Evolutionary conservation across 768 basidiomycete species (phyloP).

Genomic region (Suillus tomentosus): DNA sequence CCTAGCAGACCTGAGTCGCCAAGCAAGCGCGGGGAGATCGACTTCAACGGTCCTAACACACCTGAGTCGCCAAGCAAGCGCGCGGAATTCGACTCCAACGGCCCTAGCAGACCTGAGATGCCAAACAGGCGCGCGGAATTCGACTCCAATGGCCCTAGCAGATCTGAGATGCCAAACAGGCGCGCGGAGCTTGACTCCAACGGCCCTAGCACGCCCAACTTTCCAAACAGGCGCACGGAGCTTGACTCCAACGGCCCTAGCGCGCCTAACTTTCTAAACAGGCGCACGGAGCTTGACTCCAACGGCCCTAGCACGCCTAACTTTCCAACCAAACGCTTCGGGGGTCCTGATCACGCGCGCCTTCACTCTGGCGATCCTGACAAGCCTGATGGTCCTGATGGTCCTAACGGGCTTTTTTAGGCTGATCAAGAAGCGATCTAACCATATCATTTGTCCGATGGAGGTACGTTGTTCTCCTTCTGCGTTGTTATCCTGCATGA

Average conservation of each 20-base stretch:
- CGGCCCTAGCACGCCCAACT: neutral
- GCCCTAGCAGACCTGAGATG: too few relatives aligned
- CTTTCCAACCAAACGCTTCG: neutral
- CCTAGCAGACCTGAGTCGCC: neutral
- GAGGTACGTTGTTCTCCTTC: neutral
- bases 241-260: neutral
- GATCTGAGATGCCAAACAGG: neutral
- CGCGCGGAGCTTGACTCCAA: neutral
- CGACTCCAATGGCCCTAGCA: neutral
- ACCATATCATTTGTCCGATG: neutral
- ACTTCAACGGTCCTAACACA: neutral
- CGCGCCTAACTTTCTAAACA: neutral
- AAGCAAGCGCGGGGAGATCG: too few relatives aligned
- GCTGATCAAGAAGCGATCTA: neutral
- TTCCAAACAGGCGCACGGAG: neutral
- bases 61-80: neutral
- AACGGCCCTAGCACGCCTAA: neutral
- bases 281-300: neutral
- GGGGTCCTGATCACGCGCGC: too few relatives aligned
- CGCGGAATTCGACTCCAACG: neutral
- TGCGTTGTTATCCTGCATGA: neutral
- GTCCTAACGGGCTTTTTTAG: neutral
- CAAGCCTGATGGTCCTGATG: neutral
- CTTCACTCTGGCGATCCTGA: neutral
- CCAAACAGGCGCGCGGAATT: neutral